Percentiles rank a stretch among this genome's conserved stretches.
Evolutionary conservation across 805 yeast genomes (phyloP).

Genomic region (Wickerhamiella slavikovae): DNA sequence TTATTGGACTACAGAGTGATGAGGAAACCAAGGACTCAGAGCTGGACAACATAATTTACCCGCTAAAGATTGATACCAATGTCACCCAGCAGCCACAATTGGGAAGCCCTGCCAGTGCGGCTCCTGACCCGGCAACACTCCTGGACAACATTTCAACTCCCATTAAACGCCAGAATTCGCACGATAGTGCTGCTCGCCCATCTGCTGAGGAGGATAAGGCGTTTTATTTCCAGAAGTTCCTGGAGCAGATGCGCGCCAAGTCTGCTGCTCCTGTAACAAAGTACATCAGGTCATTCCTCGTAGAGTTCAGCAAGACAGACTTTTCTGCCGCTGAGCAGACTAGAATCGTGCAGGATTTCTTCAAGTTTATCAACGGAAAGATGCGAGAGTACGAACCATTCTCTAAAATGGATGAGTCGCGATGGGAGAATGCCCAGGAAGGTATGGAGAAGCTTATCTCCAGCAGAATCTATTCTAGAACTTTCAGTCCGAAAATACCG

Average conservation of each 20-base stretch:
- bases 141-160: slow-evolving; percentile 3
- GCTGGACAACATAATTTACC: too few relatives aligned
- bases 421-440: slow-evolving; percentile 55
- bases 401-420: slow-evolving; percentile 35
- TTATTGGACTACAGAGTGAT: too few relatives aligned
- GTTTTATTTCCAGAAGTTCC: slow-evolving; percentile 72
- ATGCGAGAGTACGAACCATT: slow-evolving; percentile 44
- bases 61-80: too few relatives aligned
- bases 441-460: slow-evolving; percentile 85
- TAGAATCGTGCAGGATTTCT: slow-evolving; percentile 60
- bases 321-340: slow-evolving; percentile 66
- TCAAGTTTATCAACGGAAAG: slow-evolving; percentile 32
- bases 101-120: too few relatives aligned
- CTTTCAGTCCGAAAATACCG: slow-evolving; percentile 61
- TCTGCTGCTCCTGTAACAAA: slow-evolving; percentile 77
- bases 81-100: too few relatives aligned
- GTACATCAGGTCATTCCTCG: slow-evolving; percentile 66
- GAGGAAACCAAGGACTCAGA: too few relatives aligned
- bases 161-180: slow-evolving; percentile 2
- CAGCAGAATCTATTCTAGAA: slow-evolving; percentile 60
- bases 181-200: slow-evolving; percentile 13
- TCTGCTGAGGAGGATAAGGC: slow-evolving; percentile 16
- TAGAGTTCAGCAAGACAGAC: slow-evolving; percentile 45
- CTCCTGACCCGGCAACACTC: neutral
- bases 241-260: slow-evolving; percentile 46